A percentile compares a stretch with the other conserved stretches of the same genome.
phyloP scores from a whole-genome alignment of 192 early-diverging fungal species.

The Coemansia sp. region DNA sequence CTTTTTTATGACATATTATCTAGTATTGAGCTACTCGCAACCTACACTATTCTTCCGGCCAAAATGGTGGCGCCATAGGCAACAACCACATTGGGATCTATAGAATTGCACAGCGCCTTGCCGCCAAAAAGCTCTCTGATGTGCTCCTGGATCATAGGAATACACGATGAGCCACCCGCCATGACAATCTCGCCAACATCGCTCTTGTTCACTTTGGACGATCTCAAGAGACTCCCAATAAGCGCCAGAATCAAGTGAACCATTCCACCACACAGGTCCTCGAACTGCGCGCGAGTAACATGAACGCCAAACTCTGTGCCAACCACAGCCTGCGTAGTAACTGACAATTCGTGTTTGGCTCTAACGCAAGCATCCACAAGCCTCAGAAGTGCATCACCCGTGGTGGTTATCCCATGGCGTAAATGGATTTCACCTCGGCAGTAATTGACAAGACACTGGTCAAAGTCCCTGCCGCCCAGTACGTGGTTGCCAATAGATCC shows the following conservation, averaged over 20 bases:
- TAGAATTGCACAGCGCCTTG: slow-evolving; percentile 97
- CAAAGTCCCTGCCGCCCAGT: slow-evolving; percentile 98
- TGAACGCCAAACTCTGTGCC: slow-evolving; percentile 96
- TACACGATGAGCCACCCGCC: slow-evolving; percentile 97
- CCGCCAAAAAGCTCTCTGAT: slow-evolving; percentile 97
- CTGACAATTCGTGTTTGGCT: slow-evolving; percentile 94
- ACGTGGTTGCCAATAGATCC: slow-evolving; percentile 97
- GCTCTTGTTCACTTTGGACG: slow-evolving; percentile 92
- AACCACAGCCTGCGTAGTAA: slow-evolving; percentile 86
- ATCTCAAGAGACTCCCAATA: slow-evolving; percentile 91
- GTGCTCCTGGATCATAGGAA: slow-evolving; percentile 97
- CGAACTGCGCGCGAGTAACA: slow-evolving; percentile 96
- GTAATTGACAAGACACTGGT: slow-evolving; percentile 95
- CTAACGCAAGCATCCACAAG: slow-evolving; percentile 95
- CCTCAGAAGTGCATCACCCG: slow-evolving; percentile 90
- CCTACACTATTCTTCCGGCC: background rate
- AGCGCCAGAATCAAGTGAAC: slow-evolving; percentile 92
- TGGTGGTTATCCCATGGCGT: slow-evolving; percentile 63
- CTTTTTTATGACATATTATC: too few species aligned
- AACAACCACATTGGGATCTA: slow-evolving; percentile 98
- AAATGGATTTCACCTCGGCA: slow-evolving; percentile 93
- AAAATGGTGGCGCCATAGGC: slow-evolving; percentile 94
- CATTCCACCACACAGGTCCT: slow-evolving; percentile 93
- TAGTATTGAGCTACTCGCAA: too few species aligned
- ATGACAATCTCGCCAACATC: slow-evolving; percentile 89